Base-by-base conservation (phyloP, 768 basidiomycete genomes). In the Xanthoconium stramineum region DNA sequence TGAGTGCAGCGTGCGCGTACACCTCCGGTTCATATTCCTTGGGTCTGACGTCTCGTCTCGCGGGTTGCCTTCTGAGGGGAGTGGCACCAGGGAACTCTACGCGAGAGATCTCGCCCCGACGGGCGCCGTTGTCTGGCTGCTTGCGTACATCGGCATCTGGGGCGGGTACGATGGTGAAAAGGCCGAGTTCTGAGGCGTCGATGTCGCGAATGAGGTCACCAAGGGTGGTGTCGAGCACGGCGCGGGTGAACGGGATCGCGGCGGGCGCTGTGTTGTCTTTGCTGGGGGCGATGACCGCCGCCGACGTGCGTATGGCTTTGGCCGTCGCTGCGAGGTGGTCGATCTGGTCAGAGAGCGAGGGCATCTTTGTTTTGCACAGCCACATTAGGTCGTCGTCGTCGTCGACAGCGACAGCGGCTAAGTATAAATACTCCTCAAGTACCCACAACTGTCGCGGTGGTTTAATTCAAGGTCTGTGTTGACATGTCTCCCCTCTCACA, bases 141-240 rank as follows among this genome's bases (percentile, higher is more conserved):
- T 69, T 71, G 53, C 69, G 61, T 5, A 69, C 47, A 33, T 71
- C 65, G 0, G 68, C 63, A 33, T 76, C 76, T 36, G 62, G 69
- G 39, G 66, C 71, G 6, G 70, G 66, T 3, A 80, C 74, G 50
- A 90, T 78, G 8, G 79, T 83, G 72, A 91, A 91, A 28, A 92
- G 82, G 37, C 89, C 89, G 29, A 90, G 78, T 65, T 92, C 90
- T 6, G 89, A 83, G 10, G 85, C 76, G 60, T 91, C 89, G 57
- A 86, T 77, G 63, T 91, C 90, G 64, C 90, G 88, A 57, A 91
- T 89, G 58, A 91, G 82, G 64, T 91, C 86, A 42, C 85, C 85
- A 10, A 91, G 79, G 49, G 79, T 72, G 0, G 83, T 78, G 19
- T 77, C 61, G 28, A 92, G 82, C 10, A 90, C 80, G 4, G 90